Evolutionary conservation across 768 basidiomycete species (phyloP).

Genomic region (Tylopilus intermedius): DNA sequence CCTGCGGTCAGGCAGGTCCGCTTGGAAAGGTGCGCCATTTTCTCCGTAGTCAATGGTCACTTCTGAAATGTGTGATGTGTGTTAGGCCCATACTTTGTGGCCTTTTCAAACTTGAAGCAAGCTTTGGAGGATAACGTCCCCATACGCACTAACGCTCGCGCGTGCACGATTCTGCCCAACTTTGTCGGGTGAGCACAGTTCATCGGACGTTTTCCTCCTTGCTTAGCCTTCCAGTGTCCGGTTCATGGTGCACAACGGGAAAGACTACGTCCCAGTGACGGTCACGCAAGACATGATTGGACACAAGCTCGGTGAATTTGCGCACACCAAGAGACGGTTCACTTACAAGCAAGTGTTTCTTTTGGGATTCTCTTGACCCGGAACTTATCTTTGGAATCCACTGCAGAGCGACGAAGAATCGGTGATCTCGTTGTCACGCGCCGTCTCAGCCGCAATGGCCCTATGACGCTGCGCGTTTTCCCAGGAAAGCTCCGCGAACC

Average conservation of each 20-base stretch:
- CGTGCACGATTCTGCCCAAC: constrained; percentile 91
- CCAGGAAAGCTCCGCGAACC: not conserved
- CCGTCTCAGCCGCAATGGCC: not conserved
- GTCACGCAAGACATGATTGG: constrained; percentile 98
- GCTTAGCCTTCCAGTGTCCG: constrained; percentile 49
- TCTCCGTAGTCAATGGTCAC: not conserved
- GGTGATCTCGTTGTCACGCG: constrained; percentile 7
- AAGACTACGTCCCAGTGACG: constrained; percentile 77
- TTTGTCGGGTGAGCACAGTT: constrained; percentile 77
- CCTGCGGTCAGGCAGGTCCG: constrained; percentile 66
- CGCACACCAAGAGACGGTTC: constrained; percentile 84
- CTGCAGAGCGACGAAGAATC: constrained; percentile 39
- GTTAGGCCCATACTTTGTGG: constrained; percentile 88
- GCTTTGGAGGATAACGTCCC: constrained; percentile 77
- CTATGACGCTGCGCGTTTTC: too few species aligned
- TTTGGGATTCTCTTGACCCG: constrained; percentile 16
- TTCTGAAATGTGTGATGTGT: not conserved
- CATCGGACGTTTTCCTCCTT: not conserved
- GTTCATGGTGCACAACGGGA: constrained; percentile 94
- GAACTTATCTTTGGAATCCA: constrained; percentile 2
- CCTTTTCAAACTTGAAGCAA: constrained; percentile 83
- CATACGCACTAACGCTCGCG: constrained; percentile 81
- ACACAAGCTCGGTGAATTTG: constrained; percentile 94
- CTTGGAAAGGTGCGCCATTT: constrained; percentile 65
- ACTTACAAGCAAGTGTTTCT: constrained; percentile 66